Evolutionary conservation across 306 rosid species (phyloP), one percentile per base, ranked within the genome.

Genomic region (Quillaja saponaria): DNA sequence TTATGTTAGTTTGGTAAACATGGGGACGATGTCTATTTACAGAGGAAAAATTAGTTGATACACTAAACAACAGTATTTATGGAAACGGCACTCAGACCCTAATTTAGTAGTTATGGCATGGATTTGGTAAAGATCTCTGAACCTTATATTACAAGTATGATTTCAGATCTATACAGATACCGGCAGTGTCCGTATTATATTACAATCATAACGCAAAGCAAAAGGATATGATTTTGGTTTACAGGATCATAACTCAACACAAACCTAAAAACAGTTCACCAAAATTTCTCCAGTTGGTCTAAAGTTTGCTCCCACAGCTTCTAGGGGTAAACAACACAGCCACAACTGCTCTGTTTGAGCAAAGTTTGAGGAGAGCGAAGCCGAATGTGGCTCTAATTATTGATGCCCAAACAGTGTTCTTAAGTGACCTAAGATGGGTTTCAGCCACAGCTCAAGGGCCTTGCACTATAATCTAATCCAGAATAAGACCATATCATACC

Each of bases 61-160:
- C 81, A 25, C 70, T 84, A 0, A 84, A 78, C 39, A 74, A 80
- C 11, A 48, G 67, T 49, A 42, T 81, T 49, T 76, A 76, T 34
- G 87, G 90, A 62, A 78, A 84, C 63, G 82, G 75, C 28, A 78
- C 57, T 6, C 68, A 76, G 58, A 76, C 84, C 2, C 21, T 81
- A 8, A 78, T 81, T n/a, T n/a, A n/a, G n/a, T n/a, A n/a, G 68
- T 80, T 81, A 17, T 80, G 82, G 21, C 82, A 81, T 18, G 84
- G 90, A 10, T 76, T 45, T 56, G 87, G 82, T 10, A 52, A 76
- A 33, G 81, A 73, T 57, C 82, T 20, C 61, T 9, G 6, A 58
- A 0, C 64, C 74, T 44, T 78, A 78, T 31, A 28, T 78, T 47
- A 58, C 66, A 9, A 59, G 18, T 19, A 15, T 0, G 9, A 1